Evolutionary conservation across 1,139 yeast genomes (phyloP).

Genomic region (Geotrichum reessii): DNA sequence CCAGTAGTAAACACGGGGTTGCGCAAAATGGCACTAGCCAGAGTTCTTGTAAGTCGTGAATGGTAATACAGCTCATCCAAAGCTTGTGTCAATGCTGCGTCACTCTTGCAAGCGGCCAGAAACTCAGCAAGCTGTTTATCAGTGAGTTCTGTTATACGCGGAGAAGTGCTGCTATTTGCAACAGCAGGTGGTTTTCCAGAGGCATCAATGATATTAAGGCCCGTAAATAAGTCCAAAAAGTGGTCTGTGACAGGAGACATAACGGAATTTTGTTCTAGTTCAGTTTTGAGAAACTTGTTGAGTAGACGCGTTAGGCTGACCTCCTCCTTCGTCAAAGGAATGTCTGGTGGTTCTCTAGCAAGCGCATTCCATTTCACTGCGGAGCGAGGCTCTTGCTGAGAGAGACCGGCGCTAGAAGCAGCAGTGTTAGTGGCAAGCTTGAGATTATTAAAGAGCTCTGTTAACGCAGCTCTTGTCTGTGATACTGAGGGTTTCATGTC

Average conservation of each 20-base stretch:
- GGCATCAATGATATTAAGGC: conserved; percentile 23
- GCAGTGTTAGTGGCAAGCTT: conserved; percentile 6
- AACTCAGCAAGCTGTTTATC: conserved; percentile 2
- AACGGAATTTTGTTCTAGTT: conserved; percentile 21
- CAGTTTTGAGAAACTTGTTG: conserved; percentile 21
- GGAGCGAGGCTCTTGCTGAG: not conserved
- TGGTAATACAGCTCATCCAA: conserved; percentile 28
- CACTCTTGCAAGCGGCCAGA: conserved; percentile 14
- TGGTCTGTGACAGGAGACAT: conserved; percentile 25
- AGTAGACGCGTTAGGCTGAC: conserved; percentile 23
- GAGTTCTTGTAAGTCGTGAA: conserved; percentile 22
- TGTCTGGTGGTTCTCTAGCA: conserved; percentile 19
- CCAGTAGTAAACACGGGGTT: conserved; percentile 19
- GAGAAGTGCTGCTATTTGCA: conserved; percentile 6
- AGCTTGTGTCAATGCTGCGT: conserved; percentile 19
- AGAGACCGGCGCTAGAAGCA: not conserved
- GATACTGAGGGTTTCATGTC: conserved; percentile 6
- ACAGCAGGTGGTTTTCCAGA: conserved; percentile 3
- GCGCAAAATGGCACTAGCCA: conserved; percentile 25
- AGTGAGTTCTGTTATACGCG: conserved; percentile 10
- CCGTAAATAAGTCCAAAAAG: conserved; percentile 29
- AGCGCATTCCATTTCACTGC: conserved; percentile 17
- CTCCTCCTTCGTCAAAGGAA: conserved; percentile 25
- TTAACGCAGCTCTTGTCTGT: conserved; percentile 7
- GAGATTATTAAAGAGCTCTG: conserved; percentile 14